Conservation (phyloP, 2,329 filamentous ascomycete genomes). For the Xylariaceae sp. region DNA sequence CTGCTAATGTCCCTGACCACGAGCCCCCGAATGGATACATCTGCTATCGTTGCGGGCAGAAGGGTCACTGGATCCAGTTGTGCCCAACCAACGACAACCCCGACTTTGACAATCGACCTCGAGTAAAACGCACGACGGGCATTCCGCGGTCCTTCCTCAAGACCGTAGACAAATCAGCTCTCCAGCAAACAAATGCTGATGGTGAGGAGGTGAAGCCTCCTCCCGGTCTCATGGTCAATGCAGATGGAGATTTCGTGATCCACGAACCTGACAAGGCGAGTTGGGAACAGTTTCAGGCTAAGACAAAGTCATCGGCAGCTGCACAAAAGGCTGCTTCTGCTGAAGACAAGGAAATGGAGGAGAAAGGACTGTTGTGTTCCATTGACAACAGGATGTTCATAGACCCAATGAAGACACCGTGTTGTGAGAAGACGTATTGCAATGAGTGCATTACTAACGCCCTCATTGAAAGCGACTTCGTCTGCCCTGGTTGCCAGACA, state of each 20-base stretch:
- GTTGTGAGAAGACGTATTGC: constrained; percentile 97
- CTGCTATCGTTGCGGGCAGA: constrained; percentile 93
- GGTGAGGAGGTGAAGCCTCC: constrained; percentile 75
- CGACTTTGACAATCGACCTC: constrained; percentile 87
- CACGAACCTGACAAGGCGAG: constrained; percentile 92
- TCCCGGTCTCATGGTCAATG: constrained; percentile 94
- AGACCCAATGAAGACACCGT: constrained; percentile 98
- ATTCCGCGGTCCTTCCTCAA: constrained; percentile 95
- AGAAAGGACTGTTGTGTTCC: constrained; percentile 85
- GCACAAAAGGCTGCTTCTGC: constrained; percentile 74
- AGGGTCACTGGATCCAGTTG: constrained; percentile 98
- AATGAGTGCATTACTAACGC: constrained; percentile 99
- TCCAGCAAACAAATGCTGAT: constrained; percentile 70
- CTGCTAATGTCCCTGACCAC: constrained; percentile 80
- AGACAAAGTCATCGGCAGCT: constrained; percentile 80
- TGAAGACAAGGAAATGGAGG: constrained; percentile 82
- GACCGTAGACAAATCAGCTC: constrained; percentile 86
- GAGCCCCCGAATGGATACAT: constrained; percentile 92
- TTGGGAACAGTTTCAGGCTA: constrained; percentile 96
- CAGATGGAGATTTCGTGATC: constrained; percentile 95
- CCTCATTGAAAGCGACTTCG: constrained; percentile 96
- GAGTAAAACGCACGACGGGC: constrained; percentile 93
- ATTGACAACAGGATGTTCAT: constrained; percentile 98
- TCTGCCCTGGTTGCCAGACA: constrained; percentile 87
- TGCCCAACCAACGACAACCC: constrained; percentile 99